A percentile compares a stretch with the other conserved stretches of the same genome.
These are phyloP conservation scores for Myotisia sp. DNA, from an alignment of 2,329 filamentous ascomycete species.

Conservation along the genomic window DNA sequence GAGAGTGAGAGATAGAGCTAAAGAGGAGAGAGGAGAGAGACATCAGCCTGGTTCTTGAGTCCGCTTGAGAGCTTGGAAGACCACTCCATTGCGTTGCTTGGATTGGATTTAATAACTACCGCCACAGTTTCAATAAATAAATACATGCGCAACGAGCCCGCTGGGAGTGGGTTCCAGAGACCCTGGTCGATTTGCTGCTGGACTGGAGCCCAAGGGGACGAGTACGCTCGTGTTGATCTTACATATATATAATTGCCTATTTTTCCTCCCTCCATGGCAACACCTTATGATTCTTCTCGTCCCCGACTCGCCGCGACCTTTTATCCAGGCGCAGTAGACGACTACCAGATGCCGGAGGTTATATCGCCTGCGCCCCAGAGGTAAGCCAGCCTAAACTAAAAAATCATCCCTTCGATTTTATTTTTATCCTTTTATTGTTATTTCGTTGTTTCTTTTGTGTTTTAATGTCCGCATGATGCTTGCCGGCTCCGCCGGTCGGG, in stretches of 20 bases:
- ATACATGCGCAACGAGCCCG: no score
- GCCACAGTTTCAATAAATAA: no score
- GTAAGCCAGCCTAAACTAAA: conserved; percentile 29
- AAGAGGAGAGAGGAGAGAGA: no score
- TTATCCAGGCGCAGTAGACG: conserved; percentile 52
- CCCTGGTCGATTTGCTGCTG: no score
- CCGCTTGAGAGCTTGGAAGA: no score
- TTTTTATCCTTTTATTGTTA: neutral
- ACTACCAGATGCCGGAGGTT: conserved; percentile 56
- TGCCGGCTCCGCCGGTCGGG: neutral
- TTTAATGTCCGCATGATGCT: neutral
- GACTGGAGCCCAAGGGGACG: no score
- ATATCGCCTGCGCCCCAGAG: conserved; percentile 57
- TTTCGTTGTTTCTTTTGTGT: conserved; percentile 5
- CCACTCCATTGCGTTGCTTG: no score
- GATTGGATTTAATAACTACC: no score
- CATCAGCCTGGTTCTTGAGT: no score
- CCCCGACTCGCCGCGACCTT: conserved; percentile 46
- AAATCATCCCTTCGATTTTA: neutral
- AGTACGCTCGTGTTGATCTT: no score
- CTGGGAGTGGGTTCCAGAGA: no score
- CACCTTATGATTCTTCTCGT: conserved; percentile 27
- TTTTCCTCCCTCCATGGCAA: conserved; percentile 19
- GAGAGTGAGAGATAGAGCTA: no score
- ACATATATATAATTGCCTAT: conserved; percentile 3